A percentile compares a stretch with the other conserved stretches of the same genome.
Evolutionary conservation across 1,139 yeast genomes (phyloP).

Genomic region (Kluyveromyces sp.): DNA sequence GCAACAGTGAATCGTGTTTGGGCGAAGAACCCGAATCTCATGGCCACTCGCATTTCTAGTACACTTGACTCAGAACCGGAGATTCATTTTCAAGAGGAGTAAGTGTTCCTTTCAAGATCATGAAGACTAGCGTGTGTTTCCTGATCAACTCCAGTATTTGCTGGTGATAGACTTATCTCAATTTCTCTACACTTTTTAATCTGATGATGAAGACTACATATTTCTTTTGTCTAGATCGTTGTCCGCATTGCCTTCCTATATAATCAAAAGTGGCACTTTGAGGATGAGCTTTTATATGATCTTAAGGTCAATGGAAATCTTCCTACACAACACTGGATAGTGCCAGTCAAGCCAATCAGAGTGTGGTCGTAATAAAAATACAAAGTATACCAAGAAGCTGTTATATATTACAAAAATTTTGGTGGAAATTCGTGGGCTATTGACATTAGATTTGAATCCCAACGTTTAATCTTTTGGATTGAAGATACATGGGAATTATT

Average conservation of each 20-base stretch:
- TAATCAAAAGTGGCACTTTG: too few relatives aligned
- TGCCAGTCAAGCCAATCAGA: too few relatives aligned
- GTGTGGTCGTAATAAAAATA: background rate
- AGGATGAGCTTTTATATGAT: too few relatives aligned
- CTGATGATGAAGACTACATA: background rate
- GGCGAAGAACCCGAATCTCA: constrained; percentile 10
- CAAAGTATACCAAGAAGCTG: background rate
- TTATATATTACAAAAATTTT: background rate
- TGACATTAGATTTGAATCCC: background rate
- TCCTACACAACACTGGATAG: too few relatives aligned
- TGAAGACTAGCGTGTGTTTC: background rate
- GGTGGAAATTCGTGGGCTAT: background rate
- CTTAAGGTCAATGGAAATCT: too few relatives aligned
- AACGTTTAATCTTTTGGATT: background rate
- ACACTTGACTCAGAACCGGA: background rate
- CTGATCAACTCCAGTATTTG: background rate
- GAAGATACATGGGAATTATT: background rate
- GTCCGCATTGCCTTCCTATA: too few relatives aligned
- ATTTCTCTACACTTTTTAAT: background rate
- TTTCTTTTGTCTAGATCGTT: too few relatives aligned
- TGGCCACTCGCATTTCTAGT: background rate
- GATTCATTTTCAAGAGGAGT: background rate
- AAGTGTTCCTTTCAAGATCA: background rate
- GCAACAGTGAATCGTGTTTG: constrained; percentile 39
- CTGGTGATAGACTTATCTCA: background rate